Evolutionary conservation across 23 red algal genomes (phyloP).

Genomic region (Cyanidiococcus yangmingshanensis): DNA sequence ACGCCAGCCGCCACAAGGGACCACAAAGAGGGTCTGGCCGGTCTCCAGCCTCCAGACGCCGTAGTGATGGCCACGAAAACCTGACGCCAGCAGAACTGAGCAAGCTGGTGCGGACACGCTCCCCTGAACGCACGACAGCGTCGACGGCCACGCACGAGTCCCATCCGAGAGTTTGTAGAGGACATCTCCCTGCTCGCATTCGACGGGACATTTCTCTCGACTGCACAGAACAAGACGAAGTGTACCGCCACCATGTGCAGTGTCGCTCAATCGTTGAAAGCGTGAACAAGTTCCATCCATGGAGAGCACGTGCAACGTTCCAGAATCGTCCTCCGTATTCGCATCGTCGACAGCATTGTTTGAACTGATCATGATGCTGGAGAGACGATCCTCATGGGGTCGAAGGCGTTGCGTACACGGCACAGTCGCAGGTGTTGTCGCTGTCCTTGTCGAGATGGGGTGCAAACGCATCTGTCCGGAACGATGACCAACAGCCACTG

Average conservation of each 20-base stretch:
- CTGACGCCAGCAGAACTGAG: not conserved
- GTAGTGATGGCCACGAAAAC: not conserved
- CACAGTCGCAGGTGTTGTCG: not conserved
- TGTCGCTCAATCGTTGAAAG: too few species aligned
- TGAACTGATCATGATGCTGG: not conserved
- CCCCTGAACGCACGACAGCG: too few species aligned
- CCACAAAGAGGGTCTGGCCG: not conserved
- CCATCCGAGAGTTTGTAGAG: not conserved
- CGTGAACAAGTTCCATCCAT: not conserved
- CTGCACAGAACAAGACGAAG: not conserved
- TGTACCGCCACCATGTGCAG: too few species aligned
- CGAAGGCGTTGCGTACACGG: not conserved
- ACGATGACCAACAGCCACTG: not conserved
- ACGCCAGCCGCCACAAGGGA: constrained; percentile 12
- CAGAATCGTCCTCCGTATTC: too few species aligned
- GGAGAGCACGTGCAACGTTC: not conserved
- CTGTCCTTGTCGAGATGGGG: not conserved
- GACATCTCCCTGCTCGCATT: not conserved
- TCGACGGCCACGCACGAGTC: too few species aligned
- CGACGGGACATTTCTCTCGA: not conserved
- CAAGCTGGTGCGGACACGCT: too few species aligned
- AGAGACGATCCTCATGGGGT: not conserved
- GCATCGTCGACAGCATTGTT: too few species aligned
- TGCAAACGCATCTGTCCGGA: constrained; percentile 10
- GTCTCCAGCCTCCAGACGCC: not conserved